phyloP scores from a whole-genome alignment of 495 filamentous ascomycete species.

The Aspergillus sclerotioniger region DNA sequence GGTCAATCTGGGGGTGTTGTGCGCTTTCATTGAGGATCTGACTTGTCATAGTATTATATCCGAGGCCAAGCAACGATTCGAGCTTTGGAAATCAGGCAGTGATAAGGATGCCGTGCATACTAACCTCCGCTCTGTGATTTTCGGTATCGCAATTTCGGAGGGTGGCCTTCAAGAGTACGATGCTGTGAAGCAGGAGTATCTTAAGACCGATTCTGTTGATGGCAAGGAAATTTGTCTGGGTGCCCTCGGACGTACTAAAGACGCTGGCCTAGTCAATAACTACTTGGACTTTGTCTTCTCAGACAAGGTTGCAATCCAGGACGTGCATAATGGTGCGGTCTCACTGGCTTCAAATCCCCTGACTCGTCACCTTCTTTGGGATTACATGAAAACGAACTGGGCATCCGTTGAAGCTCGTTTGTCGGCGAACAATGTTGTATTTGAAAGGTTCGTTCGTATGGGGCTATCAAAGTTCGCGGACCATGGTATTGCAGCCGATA shows the following conservation, averaged over 20 bases:
- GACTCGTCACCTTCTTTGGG: slow-evolving; percentile 71
- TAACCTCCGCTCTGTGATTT: slow-evolving; percentile 74
- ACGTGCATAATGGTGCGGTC: slow-evolving; percentile 77
- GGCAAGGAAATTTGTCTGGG: slow-evolving; percentile 82
- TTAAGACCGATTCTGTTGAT: slow-evolving; percentile 76
- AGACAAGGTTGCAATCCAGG: slow-evolving; percentile 71
- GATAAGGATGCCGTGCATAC: slow-evolving; percentile 71
- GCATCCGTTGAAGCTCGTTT: slow-evolving; percentile 61
- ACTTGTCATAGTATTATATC: slow-evolving; percentile 51
- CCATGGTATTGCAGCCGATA: slow-evolving; percentile 66
- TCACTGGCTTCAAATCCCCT: slow-evolving; percentile 69
- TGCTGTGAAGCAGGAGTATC: slow-evolving; percentile 78
- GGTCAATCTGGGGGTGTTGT: slow-evolving; percentile 22
- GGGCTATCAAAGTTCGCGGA: slow-evolving; percentile 75
- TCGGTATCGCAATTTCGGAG: slow-evolving; percentile 71
- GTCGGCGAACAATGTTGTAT: slow-evolving; percentile 75
- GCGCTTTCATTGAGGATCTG: slow-evolving; percentile 21
- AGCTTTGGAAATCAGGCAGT: slow-evolving; percentile 64
- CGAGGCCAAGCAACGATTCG: slow-evolving; percentile 74
- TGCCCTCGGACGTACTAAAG: slow-evolving; percentile 71
- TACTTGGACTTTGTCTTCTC: slow-evolving; percentile 80
- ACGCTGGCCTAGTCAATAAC: slow-evolving; percentile 62
- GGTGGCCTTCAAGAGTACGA: slow-evolving; percentile 66
- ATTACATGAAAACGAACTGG: slow-evolving; percentile 82
- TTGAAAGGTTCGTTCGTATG: slow-evolving; percentile 81